Evolutionary conservation across 345 rosid species (phyloP).

Genomic region (Limnanthes douglasii): DNA sequence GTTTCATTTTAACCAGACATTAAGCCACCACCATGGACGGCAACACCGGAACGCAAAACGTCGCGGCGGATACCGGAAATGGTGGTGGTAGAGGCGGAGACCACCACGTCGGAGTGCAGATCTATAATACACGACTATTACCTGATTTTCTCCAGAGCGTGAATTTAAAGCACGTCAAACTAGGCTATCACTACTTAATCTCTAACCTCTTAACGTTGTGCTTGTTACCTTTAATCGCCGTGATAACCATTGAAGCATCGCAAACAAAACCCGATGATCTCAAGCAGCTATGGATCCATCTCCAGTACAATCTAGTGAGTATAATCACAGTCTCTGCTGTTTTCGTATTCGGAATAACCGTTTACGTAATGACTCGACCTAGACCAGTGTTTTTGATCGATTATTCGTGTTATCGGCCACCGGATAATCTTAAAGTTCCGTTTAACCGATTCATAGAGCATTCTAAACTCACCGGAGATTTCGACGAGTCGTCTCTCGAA

Average conservation of each 20-base stretch:
- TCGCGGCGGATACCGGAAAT: no score
- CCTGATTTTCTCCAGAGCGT: conserved; percentile 74
- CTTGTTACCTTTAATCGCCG: conserved; percentile 24
- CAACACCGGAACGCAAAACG: no score
- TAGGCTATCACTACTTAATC: conserved; percentile 42
- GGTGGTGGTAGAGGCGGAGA: no score
- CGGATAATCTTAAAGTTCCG: conserved; percentile 22
- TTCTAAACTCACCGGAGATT: conserved; percentile 34
- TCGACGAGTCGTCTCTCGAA: conserved; percentile 40
- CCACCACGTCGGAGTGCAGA: no score
- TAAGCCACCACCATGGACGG: no score
- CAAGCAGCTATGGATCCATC: conserved; percentile 32
- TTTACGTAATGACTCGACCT: conserved; percentile 37
- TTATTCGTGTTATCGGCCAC: conserved; percentile 35
- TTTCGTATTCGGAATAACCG: conserved; percentile 33
- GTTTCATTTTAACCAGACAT: no score
- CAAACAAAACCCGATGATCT: conserved; percentile 28
- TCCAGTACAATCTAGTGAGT: conserved; percentile 37
- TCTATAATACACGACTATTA: conserved; percentile 32
- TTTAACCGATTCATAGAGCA: conserved; percentile 34
- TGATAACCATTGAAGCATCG: conserved; percentile 18
- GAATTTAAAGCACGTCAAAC: conserved; percentile 43
- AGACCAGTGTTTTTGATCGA: conserved; percentile 32
- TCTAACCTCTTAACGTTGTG: conserved; percentile 30
- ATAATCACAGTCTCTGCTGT: conserved; percentile 27